Evolutionary conservation across 1,139 yeast species (phyloP).

Genomic region (Lodderomyces jiufengensis): DNA sequence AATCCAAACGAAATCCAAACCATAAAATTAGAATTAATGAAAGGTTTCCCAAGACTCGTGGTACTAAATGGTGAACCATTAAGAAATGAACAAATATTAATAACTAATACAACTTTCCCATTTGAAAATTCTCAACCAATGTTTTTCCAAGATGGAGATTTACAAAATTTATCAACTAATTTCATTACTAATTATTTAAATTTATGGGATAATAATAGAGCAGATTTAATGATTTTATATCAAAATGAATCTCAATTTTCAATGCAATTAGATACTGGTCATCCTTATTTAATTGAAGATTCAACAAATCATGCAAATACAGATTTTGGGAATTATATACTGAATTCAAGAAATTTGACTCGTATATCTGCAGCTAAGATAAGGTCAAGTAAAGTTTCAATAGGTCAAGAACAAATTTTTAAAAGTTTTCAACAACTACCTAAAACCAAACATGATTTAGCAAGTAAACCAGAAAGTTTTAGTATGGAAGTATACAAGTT

Average conservation of each 20-base stretch:
- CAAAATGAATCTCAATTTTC: conserved; percentile 86
- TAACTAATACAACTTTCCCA: conserved; percentile 52
- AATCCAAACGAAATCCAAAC: conserved; percentile 34
- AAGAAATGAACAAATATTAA: conserved; percentile 65
- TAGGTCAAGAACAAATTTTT: conserved; percentile 67
- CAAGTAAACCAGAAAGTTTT: conserved; percentile 59
- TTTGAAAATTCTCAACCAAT: conserved; percentile 41
- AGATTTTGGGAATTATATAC: conserved; percentile 63
- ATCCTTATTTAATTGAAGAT: conserved; percentile 44
- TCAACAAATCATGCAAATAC: conserved; percentile 30
- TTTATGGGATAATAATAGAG: conserved; percentile 78
- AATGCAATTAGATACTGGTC: conserved; percentile 52
- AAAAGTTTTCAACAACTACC: conserved; percentile 68
- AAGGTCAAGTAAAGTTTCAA: conserved; percentile 55
- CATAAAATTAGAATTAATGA: conserved; percentile 63
- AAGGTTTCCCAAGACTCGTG: conserved; percentile 71
- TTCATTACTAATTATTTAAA: conserved; percentile 73
- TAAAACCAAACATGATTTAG: conserved; percentile 65
- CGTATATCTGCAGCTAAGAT: conserved; percentile 60
- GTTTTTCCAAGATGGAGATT: conserved; percentile 80
- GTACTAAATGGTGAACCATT: conserved; percentile 76
- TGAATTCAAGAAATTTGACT: conserved; percentile 72
- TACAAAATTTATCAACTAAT: conserved; percentile 66
- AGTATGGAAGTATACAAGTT: conserved; percentile 77
- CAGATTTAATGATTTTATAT: conserved; percentile 66